Percentiles rank a stretch among this genome's conserved stretches.
Evolutionary conservation across 1,284 basidiomycete species (phyloP).

Genomic region (Anthracocystis setariae): DNA sequence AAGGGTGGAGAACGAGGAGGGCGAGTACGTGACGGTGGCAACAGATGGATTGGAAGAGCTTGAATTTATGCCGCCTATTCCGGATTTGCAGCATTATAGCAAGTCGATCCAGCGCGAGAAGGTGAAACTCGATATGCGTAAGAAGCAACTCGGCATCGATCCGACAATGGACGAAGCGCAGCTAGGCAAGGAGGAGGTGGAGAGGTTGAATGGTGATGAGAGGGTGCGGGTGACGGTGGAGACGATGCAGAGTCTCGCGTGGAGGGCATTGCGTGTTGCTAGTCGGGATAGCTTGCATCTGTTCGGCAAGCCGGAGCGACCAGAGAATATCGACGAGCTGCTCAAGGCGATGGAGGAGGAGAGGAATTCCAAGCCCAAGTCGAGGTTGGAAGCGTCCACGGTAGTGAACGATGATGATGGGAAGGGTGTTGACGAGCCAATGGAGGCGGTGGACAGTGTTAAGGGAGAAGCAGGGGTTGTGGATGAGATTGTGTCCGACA

Average conservation of each 20-base stretch:
- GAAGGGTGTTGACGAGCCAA: constrained; percentile 1
- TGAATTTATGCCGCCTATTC: constrained; percentile 50
- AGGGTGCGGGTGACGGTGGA: constrained; percentile 28
- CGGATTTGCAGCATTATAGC: constrained; percentile 52
- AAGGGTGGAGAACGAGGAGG: constrained; percentile 51
- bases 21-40: constrained; percentile 45
- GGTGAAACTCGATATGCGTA: constrained; percentile 50
- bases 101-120: constrained; percentile 51
- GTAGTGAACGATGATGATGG: constrained; percentile 1
- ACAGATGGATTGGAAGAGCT: constrained; percentile 64
- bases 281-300: constrained; percentile 47
- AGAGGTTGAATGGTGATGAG: constrained; percentile 38
- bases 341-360: constrained; percentile 48
- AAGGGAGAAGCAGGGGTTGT: neutral
- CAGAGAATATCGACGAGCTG: constrained; percentile 48
- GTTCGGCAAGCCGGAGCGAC: constrained; percentile 39
- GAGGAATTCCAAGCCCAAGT: constrained; percentile 36
- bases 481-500: neutral
- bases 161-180: constrained; percentile 6
- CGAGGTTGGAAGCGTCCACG: constrained; percentile 1
- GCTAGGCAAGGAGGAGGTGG: constrained; percentile 35
- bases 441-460: neutral
- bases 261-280: constrained; percentile 56
- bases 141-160: constrained; percentile 50
- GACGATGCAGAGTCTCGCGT: constrained; percentile 54